These are phyloP conservation scores for Komagataella kurtzmanii DNA, from an alignment of 805 yeast species.

Conservation along the genomic window DNA sequence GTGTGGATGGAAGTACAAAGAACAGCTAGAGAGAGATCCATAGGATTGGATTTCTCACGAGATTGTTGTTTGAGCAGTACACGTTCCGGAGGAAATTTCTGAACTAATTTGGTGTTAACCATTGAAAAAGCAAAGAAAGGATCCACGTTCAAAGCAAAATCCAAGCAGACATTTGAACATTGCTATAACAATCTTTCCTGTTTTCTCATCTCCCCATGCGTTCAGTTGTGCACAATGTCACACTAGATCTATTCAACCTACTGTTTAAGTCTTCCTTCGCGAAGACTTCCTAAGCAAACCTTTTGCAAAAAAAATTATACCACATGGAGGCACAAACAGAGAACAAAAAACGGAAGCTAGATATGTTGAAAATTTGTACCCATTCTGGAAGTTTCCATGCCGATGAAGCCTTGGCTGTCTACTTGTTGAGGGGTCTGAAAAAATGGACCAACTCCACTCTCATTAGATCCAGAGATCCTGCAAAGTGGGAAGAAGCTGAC, in stretches of 20 bases:
- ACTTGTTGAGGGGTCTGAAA: constrained; percentile 64
- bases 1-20: not conserved
- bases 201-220: not conserved
- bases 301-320: not conserved
- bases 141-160: not conserved
- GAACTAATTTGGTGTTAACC: not conserved
- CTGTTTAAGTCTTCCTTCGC: too few relatives aligned
- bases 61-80: not conserved
- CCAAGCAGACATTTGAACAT: too few relatives aligned
- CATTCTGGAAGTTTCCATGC: constrained; percentile 95
- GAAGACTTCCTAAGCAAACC: not conserved
- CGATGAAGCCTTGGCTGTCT: constrained; percentile 91
- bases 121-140: not conserved
- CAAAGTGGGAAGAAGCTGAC: constrained; percentile 74
- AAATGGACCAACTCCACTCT: constrained; percentile 51
- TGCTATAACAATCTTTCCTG: too few relatives aligned
- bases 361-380: constrained; percentile 60
- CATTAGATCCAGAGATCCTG: constrained; percentile 74
- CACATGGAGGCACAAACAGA: not conserved
- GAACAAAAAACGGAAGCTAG: not conserved
- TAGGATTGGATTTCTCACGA: not conserved
- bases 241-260: too few relatives aligned
- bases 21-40: not conserved
- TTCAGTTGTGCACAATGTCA: not conserved
- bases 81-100: not conserved